Percentiles rank a stretch among this genome's conserved stretches.
These are phyloP conservation scores for Iberis pinnata DNA, from an alignment of 345 rosid genomes.

Conservation along the genomic window DNA sequence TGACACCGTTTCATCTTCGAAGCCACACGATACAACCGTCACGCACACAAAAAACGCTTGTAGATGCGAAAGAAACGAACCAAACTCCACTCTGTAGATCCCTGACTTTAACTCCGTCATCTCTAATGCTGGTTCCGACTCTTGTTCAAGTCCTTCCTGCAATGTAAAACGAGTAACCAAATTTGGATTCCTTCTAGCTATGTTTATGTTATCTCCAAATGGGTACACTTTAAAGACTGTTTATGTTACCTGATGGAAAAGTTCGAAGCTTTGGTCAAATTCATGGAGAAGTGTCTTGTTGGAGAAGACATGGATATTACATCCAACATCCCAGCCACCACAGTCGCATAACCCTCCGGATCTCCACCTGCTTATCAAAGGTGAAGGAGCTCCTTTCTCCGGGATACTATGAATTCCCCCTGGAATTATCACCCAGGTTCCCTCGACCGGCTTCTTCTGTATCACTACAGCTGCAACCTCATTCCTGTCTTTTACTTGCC, in stretches of 20 bases:
- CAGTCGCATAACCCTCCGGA: constrained; percentile 82
- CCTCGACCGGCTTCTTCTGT: constrained; percentile 11
- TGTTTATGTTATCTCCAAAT: too few relatives aligned
- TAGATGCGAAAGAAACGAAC: constrained; percentile 47
- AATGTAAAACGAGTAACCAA: background rate
- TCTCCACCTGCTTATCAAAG: constrained; percentile 75
- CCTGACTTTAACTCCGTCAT: constrained; percentile 51
- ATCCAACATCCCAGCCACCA: constrained; percentile 98
- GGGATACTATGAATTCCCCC: constrained; percentile 70
- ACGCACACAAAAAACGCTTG: constrained; percentile 75
- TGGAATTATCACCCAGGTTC: constrained; percentile 54
- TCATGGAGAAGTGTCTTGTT: constrained; percentile 25
- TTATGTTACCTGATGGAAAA: constrained; percentile 48
- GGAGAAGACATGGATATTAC: constrained; percentile 52
- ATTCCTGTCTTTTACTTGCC: constrained; percentile 34
- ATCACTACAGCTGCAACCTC: constrained; percentile 26
- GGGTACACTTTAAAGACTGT: background rate
- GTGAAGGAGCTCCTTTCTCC: constrained; percentile 57
- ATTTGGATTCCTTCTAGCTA: background rate
- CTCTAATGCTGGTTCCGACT: constrained; percentile 37
- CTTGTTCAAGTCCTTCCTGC: constrained; percentile 20
- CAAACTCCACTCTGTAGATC: constrained; percentile 55
- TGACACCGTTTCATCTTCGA: constrained; percentile 26
- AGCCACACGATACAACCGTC: constrained; percentile 39
- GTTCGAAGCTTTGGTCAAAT: constrained; percentile 40